These are phyloP conservation scores for Cryphonectria parasitica DNA, from an alignment of 2,329 filamentous ascomycete species.

Conservation along the genomic window DNA sequence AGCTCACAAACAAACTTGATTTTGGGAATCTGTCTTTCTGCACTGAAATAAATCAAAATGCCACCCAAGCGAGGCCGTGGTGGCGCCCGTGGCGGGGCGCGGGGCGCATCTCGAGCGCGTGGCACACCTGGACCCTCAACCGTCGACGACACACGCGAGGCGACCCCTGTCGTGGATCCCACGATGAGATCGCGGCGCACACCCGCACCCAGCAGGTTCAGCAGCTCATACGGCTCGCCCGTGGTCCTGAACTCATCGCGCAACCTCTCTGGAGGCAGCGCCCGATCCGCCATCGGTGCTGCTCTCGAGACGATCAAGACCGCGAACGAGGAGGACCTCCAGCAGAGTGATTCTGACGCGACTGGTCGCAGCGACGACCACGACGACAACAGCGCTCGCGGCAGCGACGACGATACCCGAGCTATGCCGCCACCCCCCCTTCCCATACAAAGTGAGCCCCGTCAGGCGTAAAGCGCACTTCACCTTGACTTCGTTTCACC, in stretches of 20 bases:
- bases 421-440: slow-evolving; percentile 3
- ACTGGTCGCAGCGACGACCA: background rate
- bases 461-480: background rate
- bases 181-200: slow-evolving; percentile 18
- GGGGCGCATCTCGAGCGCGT: slow-evolving; percentile 12
- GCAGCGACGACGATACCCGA: background rate
- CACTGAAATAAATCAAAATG: slow-evolving; percentile 17
- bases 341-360: background rate
- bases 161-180: slow-evolving; percentile 10
- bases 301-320: slow-evolving; percentile 10
- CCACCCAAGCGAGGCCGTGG: slow-evolving; percentile 25
- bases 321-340: slow-evolving; percentile 10
- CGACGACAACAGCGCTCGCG: background rate
- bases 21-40: background rate
- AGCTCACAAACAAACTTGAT: background rate
- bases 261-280: slow-evolving; percentile 3
- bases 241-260: slow-evolving; percentile 13
- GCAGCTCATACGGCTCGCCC: slow-evolving; percentile 37
- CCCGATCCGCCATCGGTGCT: slow-evolving; percentile 3
- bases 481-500: background rate
- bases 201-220: slow-evolving; percentile 34
- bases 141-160: slow-evolving; percentile 12
- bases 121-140: slow-evolving; percentile 14
- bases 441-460: slow-evolving; percentile 10
- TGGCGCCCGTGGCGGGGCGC: slow-evolving; percentile 4